Conservation (phyloP, 805 yeast genomes). For the Saturnispora diversa region DNA sequence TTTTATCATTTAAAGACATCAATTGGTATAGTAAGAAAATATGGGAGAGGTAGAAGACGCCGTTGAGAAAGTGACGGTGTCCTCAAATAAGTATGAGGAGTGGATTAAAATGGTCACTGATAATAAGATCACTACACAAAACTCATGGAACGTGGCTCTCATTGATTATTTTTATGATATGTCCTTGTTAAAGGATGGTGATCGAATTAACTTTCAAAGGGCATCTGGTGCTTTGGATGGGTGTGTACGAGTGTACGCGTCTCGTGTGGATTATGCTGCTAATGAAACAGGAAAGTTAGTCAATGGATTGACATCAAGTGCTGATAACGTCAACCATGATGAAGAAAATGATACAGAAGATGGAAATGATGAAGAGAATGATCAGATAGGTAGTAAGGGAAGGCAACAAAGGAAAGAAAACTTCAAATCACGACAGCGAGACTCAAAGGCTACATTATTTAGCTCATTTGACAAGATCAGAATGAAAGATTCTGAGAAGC, state of each 20-base stretch:
- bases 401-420: conserved; percentile 20
- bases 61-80: conserved; percentile 12
- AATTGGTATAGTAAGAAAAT: neutral
- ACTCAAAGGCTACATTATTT: conserved; percentile 2
- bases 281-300: conserved; percentile 77
- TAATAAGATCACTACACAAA: conserved; percentile 73
- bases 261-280: conserved; percentile 87
- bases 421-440: neutral
- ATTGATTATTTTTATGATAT: conserved; percentile 88
- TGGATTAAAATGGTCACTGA: conserved; percentile 82
- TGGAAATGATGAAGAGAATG: conserved; percentile 17
- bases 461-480: conserved; percentile 32
- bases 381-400: conserved; percentile 16
- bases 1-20: neutral
- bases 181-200: conserved; percentile 65
- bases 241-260: conserved; percentile 85
- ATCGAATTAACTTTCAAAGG: conserved; percentile 76
- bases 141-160: conserved; percentile 85
- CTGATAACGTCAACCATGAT: conserved; percentile 17
- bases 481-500: conserved; percentile 41
- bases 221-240: conserved; percentile 92
- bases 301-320: conserved; percentile 30
- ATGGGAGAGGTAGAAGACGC: neutral
- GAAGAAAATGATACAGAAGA: conserved; percentile 19
- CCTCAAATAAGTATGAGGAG: conserved; percentile 52